A percentile compares a stretch with the other conserved stretches of the same genome.
These are phyloP conservation scores for Colletotrichum noveboracense DNA, from an alignment of 2,329 filamentous ascomycete genomes.

Conservation along the genomic window DNA sequence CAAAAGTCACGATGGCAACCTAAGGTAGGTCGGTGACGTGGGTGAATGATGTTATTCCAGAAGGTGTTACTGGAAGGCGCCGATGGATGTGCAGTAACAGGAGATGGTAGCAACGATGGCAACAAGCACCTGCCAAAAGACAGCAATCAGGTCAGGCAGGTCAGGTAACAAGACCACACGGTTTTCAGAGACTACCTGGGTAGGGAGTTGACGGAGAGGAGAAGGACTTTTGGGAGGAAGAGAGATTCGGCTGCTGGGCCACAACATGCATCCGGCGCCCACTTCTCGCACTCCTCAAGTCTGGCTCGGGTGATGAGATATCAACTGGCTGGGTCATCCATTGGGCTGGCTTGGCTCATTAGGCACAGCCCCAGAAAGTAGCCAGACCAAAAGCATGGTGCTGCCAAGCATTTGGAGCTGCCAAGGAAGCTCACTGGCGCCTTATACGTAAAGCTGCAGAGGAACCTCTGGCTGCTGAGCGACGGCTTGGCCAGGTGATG, in stretches of 20 bases:
- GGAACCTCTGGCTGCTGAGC: background rate
- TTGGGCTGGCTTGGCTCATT: background rate
- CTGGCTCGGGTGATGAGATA: background rate
- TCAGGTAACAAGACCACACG: too few relatives aligned
- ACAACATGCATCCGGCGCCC: background rate
- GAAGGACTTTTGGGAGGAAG: background rate
- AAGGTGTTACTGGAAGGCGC: background rate
- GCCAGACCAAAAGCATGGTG: background rate
- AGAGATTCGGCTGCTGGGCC: background rate
- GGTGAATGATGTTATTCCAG: background rate
- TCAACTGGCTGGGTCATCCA: background rate
- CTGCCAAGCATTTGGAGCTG: background rate
- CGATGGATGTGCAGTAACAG: background rate
- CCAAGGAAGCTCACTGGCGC: slow-evolving; percentile 3
- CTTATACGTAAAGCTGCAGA: slow-evolving; percentile 16
- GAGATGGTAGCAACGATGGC: background rate
- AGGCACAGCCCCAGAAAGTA: slow-evolving; percentile 10
- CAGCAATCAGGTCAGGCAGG: background rate
- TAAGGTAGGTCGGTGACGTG: background rate
- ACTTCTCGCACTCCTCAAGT: background rate
- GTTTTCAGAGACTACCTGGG: too few relatives aligned
- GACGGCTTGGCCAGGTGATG: background rate
- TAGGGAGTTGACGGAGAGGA: background rate
- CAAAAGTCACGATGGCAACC: background rate
- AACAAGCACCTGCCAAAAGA: background rate